Conservation (phyloP, 2,329 filamentous ascomycete species). For the Chalaropsis thielavioides region DNA sequence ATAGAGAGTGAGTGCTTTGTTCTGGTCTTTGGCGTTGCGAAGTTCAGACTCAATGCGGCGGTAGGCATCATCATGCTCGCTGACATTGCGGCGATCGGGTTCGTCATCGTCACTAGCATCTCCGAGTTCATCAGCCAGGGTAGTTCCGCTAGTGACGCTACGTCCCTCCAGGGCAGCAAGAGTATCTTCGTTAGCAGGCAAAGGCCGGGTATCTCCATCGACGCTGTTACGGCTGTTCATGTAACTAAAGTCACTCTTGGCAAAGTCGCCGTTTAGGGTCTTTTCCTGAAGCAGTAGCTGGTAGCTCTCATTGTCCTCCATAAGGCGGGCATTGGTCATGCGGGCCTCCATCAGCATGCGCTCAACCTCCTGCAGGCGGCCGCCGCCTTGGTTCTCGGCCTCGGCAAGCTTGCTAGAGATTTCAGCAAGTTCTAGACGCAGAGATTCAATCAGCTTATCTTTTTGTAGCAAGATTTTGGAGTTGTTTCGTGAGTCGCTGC, state of each 20-base stretch:
- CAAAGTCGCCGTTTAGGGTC: slow-evolving; percentile 87
- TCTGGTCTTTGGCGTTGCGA: slow-evolving; percentile 73
- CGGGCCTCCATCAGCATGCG: slow-evolving; percentile 77
- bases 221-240: slow-evolving; percentile 21
- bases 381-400: slow-evolving; percentile 82
- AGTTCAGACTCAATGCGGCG: slow-evolving; percentile 65
- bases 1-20: slow-evolving; percentile 92
- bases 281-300: slow-evolving; percentile 88
- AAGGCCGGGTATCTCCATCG: slow-evolving; percentile 25
- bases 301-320: slow-evolving; percentile 98
- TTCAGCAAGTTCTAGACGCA: slow-evolving; percentile 84
- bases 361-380: slow-evolving; percentile 78
- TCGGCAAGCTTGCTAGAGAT: slow-evolving; percentile 91
- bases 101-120: slow-evolving; percentile 49
- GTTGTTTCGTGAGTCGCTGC: slow-evolving; percentile 78
- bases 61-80: slow-evolving; percentile 45
- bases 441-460: slow-evolving; percentile 85
- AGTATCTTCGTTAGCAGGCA: slow-evolving; percentile 41
- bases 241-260: slow-evolving; percentile 66
- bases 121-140: slow-evolving; percentile 74
- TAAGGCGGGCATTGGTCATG: slow-evolving; percentile 87
- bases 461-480: slow-evolving; percentile 87
- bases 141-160: slow-evolving; percentile 22
- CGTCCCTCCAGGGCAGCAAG: slow-evolving; percentile 49
- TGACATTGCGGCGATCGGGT: slow-evolving; percentile 38